phyloP scores from a whole-genome alignment of 106 monocot genomes.

The Hemerocallis citrina region DNA sequence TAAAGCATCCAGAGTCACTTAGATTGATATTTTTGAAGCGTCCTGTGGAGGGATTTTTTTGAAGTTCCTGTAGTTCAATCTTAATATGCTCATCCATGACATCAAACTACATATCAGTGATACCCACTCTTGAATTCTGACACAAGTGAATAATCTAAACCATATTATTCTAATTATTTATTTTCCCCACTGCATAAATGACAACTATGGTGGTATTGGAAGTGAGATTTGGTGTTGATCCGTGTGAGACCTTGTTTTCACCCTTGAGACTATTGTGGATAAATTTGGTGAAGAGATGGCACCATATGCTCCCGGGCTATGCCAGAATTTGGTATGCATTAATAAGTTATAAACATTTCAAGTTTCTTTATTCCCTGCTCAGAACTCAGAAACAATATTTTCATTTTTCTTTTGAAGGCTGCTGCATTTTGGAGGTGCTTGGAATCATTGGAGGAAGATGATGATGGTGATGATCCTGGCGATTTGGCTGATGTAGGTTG shows the following conservation, averaged over 20 bases:
- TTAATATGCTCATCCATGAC: too few relatives aligned
- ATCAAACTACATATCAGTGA: too few relatives aligned
- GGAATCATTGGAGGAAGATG: slow-evolving; percentile 71
- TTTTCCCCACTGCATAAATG: too few relatives aligned
- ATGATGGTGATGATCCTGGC: slow-evolving; percentile 86
- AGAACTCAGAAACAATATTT: background rate
- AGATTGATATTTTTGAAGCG: too few relatives aligned
- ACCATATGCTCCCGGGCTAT: slow-evolving; percentile 93
- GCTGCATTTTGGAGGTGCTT: slow-evolving; percentile 95
- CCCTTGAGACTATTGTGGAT: slow-evolving; percentile 96
- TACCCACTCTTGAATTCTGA: too few relatives aligned
- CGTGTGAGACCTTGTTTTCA: slow-evolving; percentile 97
- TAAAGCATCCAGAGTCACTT: too few relatives aligned
- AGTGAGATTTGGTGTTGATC: too few relatives aligned
- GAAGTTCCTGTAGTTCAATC: too few relatives aligned
- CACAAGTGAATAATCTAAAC: too few relatives aligned
- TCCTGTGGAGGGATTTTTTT: too few relatives aligned
- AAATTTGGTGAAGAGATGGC: slow-evolving; percentile 99
- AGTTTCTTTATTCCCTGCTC: background rate
- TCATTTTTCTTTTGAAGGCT: slow-evolving; percentile 32
- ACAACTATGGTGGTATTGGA: too few relatives aligned
- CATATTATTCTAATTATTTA: too few relatives aligned
- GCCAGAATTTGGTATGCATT: slow-evolving; percentile 95
- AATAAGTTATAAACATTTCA: background rate
- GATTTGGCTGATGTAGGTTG: slow-evolving; percentile 96